Base-by-base conservation (phyloP, 192 early-diverging fungal species). In the Coemansia furcata region DNA sequence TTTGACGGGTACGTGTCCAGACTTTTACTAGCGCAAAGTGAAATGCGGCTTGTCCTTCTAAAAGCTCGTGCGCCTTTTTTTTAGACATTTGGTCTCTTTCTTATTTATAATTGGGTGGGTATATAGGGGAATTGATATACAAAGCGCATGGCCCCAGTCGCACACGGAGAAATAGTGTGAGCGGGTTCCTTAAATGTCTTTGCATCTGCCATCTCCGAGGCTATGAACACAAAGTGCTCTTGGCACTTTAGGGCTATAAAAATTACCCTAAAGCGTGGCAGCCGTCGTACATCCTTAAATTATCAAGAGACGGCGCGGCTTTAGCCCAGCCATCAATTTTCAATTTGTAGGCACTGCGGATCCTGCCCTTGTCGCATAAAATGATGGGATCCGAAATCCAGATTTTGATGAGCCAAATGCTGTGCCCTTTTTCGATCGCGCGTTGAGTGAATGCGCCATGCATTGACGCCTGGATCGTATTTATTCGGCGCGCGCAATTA, bases 121-220 rank as follows among this genome's bases (percentile, higher is more conserved):
- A 32, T 55, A 15, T 33, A 6, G 19, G 19, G 0, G 19, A 37
- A 49, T 23, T 26, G 26, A 74, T 79, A 74, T 79, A 59, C 65
- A 68, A 65, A 72, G 68, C 61, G 52, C 71, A 64, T 79, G 77
- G 77, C 77, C 67, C 77, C 44, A 47, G 44, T 49, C 44, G 50
- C 60, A 23, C 65, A 79, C 46, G 32, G 69, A 44, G 66, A 15
- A 63, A 29, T 29, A 38, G 35, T 19, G 64, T 42, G 60, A 49
- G 38, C 77, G 42, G 77, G 68, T 79, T 79, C 77, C 77, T 74
- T 52, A 47, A 52, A 57, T 67, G 67, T 70, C 67, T 68, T 61
- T 68, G 50, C 77, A 60, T 58, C 33, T 70, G 47, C 72, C 55
- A 44, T 79, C 77, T 79, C 72, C 77, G 77, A 79, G 77, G 77